phyloP scores from a whole-genome alignment of 2,329 filamentous ascomycete genomes.

The Calonectria ilicicola region DNA sequence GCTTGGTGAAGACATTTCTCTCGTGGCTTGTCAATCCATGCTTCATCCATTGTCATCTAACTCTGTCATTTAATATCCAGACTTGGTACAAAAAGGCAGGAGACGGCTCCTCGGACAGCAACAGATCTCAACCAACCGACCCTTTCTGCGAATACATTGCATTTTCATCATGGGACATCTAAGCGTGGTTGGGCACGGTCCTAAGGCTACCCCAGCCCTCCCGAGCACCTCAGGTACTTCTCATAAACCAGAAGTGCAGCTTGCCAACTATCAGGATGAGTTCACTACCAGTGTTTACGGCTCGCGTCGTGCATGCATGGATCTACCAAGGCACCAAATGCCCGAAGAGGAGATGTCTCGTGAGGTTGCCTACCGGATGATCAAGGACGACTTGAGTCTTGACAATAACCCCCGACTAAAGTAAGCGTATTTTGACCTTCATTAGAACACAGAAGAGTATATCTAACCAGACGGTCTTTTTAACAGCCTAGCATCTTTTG shows the following conservation, averaged over 20 bases:
- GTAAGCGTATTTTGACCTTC: conserved; percentile 55
- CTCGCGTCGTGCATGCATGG: conserved; percentile 82
- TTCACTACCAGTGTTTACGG: conserved; percentile 89
- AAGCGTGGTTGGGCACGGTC: conserved; percentile 50
- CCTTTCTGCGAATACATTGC: background rate
- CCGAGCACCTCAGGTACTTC: conserved; percentile 35
- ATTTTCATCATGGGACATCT: conserved; percentile 63
- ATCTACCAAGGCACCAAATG: conserved; percentile 87
- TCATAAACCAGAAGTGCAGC: conserved; percentile 54
- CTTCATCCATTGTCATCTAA: background rate
- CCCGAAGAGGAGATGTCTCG: conserved; percentile 91
- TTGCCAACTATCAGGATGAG: conserved; percentile 64
- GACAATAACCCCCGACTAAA: conserved; percentile 92
- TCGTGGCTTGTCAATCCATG: background rate
- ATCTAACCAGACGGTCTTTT: conserved; percentile 7
- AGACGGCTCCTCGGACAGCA: background rate
- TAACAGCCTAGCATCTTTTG: conserved; percentile 85
- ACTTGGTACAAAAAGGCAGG: background rate
- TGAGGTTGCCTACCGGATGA: conserved; percentile 93
- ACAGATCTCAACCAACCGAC: background rate
- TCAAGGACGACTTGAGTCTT: conserved; percentile 92
- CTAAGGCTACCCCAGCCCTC: conserved; percentile 41
- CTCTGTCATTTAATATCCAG: background rate
- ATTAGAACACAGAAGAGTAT: background rate
- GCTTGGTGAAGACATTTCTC: background rate